Conservation (phyloP, 305 asterid genomes). For the Solanum hybrid region DNA sequence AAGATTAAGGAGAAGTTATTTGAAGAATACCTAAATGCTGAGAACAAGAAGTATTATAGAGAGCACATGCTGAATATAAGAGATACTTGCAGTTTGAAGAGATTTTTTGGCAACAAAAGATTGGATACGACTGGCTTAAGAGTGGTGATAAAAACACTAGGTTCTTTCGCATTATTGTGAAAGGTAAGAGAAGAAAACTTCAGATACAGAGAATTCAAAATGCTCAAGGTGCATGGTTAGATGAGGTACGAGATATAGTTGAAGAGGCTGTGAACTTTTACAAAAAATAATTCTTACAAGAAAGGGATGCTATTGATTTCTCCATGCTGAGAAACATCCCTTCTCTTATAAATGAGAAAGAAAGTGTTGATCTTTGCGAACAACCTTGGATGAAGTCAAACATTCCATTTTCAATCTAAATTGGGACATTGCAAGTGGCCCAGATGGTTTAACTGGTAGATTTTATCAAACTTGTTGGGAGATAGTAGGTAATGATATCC, state of each 20-base stretch:
- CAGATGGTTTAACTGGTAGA: neutral
- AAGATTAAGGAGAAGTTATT: neutral
- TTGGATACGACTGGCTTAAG: neutral
- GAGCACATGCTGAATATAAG: neutral
- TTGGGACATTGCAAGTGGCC: neutral
- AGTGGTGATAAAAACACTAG: neutral
- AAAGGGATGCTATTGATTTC: neutral
- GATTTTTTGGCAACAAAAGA: neutral
- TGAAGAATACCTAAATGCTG: neutral
- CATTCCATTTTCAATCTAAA: neutral
- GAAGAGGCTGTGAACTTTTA: neutral
- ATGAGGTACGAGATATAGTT: neutral
- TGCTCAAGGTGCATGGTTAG: neutral
- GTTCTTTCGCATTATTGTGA: neutral
- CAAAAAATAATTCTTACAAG: neutral
- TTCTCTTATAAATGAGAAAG: neutral
- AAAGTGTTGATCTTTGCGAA: neutral
- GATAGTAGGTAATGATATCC: neutral
- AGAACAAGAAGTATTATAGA: neutral
- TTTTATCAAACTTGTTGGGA: neutral
- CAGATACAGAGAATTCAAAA: neutral
- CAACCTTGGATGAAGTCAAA: neutral
- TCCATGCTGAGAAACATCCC: no score
- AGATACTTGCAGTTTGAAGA: neutral
- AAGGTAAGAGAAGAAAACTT: neutral